phyloP scores from a whole-genome alignment of 192 early-diverging fungal genomes.

The Umbelopsis sp. region DNA sequence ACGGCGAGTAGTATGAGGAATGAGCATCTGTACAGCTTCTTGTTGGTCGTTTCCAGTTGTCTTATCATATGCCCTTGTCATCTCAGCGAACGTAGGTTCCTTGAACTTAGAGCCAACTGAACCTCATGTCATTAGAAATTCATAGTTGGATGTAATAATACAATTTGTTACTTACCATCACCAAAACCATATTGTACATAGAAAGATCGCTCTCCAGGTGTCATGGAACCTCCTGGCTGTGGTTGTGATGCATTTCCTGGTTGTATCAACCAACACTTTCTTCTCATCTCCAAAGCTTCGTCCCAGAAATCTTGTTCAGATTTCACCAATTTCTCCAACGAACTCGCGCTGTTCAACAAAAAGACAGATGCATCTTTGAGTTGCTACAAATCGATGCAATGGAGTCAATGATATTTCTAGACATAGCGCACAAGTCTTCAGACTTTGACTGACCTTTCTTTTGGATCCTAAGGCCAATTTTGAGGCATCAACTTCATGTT shows the following conservation, averaged over 20 bases:
- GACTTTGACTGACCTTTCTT: constrained; percentile 26
- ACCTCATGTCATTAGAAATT: background rate
- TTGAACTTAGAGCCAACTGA: constrained; percentile 41
- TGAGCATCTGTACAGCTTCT: constrained; percentile 16
- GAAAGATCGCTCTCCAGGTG: constrained; percentile 25
- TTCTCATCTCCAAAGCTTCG: constrained; percentile 36
- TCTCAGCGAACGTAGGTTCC: constrained; percentile 36
- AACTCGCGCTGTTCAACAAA: constrained; percentile 29
- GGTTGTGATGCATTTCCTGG: constrained; percentile 22
- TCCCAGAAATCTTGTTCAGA: constrained; percentile 44
- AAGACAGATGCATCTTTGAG: constrained; percentile 38
- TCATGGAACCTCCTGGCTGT: background rate
- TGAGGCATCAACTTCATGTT: constrained; percentile 32
- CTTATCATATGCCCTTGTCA: constrained; percentile 26
- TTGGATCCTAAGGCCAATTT: constrained; percentile 40
- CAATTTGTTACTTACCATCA: constrained; percentile 33
- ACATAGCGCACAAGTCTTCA: too few species aligned
- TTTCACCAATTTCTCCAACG: constrained; percentile 28
- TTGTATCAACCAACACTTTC: constrained; percentile 40
- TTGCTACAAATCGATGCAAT: constrained; percentile 17
- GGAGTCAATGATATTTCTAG: background rate
- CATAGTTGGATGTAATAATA: background rate
- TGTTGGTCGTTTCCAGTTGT: background rate
- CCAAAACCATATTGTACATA: constrained; percentile 40
- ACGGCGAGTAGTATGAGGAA: constrained; percentile 24